phyloP scores from a whole-genome alignment of 768 basidiomycete species.

The Boletus pseudopeckii region DNA sequence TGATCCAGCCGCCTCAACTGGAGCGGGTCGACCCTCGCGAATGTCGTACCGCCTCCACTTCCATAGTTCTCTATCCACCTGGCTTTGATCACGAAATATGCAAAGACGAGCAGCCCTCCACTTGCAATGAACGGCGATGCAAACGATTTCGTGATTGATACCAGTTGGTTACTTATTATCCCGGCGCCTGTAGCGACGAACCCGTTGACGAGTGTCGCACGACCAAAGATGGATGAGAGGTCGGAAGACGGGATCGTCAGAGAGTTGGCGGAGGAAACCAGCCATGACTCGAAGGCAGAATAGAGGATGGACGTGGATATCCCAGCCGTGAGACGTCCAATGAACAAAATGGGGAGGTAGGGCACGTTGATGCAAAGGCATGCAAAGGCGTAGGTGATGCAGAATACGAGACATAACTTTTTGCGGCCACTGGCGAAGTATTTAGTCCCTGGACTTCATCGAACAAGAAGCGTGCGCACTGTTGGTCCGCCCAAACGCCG shows the following conservation, averaged over 20 bases:
- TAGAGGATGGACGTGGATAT: constrained; percentile 73
- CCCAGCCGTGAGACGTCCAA: constrained; percentile 66
- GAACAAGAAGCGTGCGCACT: constrained; percentile 30
- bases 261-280: constrained; percentile 58
- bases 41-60: constrained; percentile 31
- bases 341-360: constrained; percentile 54
- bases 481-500: constrained; percentile 75
- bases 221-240: constrained; percentile 67
- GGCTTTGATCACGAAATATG: constrained; percentile 52
- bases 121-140: constrained; percentile 67
- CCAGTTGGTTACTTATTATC: constrained; percentile 63
- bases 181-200: constrained; percentile 68
- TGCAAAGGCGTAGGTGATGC: constrained; percentile 57
- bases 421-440: constrained; percentile 53
- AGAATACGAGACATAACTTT: constrained; percentile 67
- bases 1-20: constrained; percentile 51
- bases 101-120: constrained; percentile 49
- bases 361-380: constrained; percentile 59
- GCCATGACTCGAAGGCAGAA: constrained; percentile 76
- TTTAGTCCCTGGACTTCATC: not conserved
- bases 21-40: constrained; percentile 36
- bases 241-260: constrained; percentile 51
- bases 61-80: constrained; percentile 75
- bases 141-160: constrained; percentile 48
- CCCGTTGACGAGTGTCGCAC: constrained; percentile 70